Evolutionary conservation across 2,329 filamentous ascomycete species (phyloP).

Genomic region (Hypoxylon sp.): DNA sequence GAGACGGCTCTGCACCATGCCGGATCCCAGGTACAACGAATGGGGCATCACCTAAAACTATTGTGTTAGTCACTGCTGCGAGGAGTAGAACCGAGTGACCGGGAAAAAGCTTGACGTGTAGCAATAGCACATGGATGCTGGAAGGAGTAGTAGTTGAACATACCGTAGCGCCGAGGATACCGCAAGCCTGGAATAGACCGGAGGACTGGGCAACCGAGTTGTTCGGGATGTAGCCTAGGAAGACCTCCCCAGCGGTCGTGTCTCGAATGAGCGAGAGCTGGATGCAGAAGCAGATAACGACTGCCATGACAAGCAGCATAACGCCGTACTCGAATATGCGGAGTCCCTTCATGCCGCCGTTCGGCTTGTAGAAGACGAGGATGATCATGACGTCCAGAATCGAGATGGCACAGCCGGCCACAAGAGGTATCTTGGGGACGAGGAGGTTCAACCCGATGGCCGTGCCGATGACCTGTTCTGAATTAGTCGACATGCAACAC

Average conservation of each 20-base stretch:
- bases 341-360: constrained; percentile 65
- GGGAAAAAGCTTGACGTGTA: background rate
- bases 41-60: constrained; percentile 49
- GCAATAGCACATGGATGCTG: background rate
- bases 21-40: constrained; percentile 70
- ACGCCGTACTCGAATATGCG: constrained; percentile 72
- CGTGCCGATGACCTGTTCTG: constrained; percentile 68
- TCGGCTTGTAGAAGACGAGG: constrained; percentile 70
- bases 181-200: constrained; percentile 74
- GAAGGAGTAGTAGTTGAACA: constrained; percentile 11
- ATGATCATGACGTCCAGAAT: constrained; percentile 74
- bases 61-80: constrained; percentile 15
- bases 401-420: constrained; percentile 73
- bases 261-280: constrained; percentile 69
- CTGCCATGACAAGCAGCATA: constrained; percentile 68
- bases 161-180: constrained; percentile 77
- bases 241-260: constrained; percentile 65
- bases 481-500: constrained; percentile 11
- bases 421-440: constrained; percentile 68
- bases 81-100: background rate
- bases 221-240: constrained; percentile 71
- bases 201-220: constrained; percentile 63
- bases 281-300: constrained; percentile 75
- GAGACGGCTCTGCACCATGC: constrained; percentile 72
- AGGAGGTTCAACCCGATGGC: constrained; percentile 74